Base-by-base conservation (phyloP, 2,329 filamentous ascomycete species). In the Pseudofabraea citricarpa region DNA sequence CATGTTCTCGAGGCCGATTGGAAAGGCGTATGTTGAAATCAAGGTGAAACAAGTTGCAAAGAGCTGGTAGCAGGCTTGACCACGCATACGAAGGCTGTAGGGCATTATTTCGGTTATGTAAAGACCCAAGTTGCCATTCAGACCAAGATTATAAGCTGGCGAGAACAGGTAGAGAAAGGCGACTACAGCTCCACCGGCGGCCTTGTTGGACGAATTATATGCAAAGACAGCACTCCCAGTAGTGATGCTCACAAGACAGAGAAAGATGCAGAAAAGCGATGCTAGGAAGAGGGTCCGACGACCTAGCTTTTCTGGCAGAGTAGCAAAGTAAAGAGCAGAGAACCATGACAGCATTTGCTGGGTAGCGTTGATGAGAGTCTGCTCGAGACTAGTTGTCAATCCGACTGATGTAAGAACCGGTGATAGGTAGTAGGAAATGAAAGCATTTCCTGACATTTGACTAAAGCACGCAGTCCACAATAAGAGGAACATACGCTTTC, bases 1-100 rank as follows among this genome's bases (percentile, higher is more conserved):
- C 33, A 82, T 63, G 44, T 71, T 67, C 43, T 77, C 65, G 71
- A 79, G 81, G 5, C 77, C 79, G 44, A 79, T 64, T 56, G 75
- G 77, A 67, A 83, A 83, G 54, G 74, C 77, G 68, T 79, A 74
- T 60, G 36, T 33, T 5, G 36, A 43, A 8, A 44, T 20, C 13
- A 43, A 27, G 7, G 29, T 24, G 0, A 55, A 59, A 21, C 57
- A 40, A 29, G 62, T 60, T 1, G 54, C 53, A 0, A 52, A 54
- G 1, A 64, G 32, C 29, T 62, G 55, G 29, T 57, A 63, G 2
- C 63, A 7, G 51, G 58, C 61, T 1, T 56, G 54, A 1, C 58
- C 56, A 36, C 57, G 59, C 0, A 58, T 52, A 21, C 42, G 42
- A n/a, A 45, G 32, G 16, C 29, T 31, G 31, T 45, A 47, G 15